Conservation (phyloP, 495 filamentous ascomycete genomes). For the Aspergillus bertholletiae region DNA sequence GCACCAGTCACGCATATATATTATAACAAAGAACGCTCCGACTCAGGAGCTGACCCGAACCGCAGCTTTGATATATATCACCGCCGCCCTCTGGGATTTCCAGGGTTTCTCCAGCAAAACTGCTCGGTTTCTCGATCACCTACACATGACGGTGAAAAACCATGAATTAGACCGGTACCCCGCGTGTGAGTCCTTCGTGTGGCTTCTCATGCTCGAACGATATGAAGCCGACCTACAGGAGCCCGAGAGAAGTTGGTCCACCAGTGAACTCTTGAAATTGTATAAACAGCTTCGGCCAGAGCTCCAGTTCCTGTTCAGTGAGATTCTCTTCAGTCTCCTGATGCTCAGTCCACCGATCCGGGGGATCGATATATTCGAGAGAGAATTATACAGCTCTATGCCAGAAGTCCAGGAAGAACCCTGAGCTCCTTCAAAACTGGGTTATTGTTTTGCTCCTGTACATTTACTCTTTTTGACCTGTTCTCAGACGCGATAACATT, state of each 20-base stretch:
- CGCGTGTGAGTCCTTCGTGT: constrained; percentile 43
- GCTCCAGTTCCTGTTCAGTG: constrained; percentile 41
- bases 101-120: constrained; percentile 31
- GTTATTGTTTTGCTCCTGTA: not conserved
- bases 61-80: constrained; percentile 40
- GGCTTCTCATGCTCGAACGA: constrained; percentile 38
- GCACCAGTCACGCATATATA: constrained; percentile 34
- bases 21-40: constrained; percentile 25
- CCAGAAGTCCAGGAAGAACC: not conserved
- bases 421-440: not conserved
- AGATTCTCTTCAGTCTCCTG: constrained; percentile 40
- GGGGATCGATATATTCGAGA: constrained; percentile 33
- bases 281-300: constrained; percentile 38
- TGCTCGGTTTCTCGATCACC: constrained; percentile 30
- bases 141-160: constrained; percentile 22
- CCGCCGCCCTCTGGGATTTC: constrained; percentile 35
- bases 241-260: constrained; percentile 38
- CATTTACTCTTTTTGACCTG: not conserved
- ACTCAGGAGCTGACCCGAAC: constrained; percentile 41
- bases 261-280: constrained; percentile 33
- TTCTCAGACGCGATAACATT: not conserved
- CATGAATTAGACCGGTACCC: constrained; percentile 36
- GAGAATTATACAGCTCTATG: constrained; percentile 14
- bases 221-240: constrained; percentile 36
- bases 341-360: constrained; percentile 30